phyloP scores from a whole-genome alignment of 768 basidiomycete species.

The Lanmaoa rubissima region DNA sequence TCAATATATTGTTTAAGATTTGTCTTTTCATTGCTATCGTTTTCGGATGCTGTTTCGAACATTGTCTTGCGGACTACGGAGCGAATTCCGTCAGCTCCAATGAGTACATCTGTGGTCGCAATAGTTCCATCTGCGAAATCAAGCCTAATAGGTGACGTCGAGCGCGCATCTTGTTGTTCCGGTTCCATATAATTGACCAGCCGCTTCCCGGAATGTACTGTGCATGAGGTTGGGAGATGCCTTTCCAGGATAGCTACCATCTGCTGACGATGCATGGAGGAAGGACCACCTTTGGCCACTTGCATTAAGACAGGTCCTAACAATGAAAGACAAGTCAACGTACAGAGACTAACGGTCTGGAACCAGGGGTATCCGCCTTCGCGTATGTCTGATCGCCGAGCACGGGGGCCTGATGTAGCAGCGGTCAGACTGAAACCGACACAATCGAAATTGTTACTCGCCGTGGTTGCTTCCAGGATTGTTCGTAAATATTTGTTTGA shows the following conservation, averaged over 20 bases:
- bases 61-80: slow-evolving; percentile 25
- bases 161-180: slow-evolving; percentile 22
- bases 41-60: slow-evolving; percentile 14
- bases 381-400: slow-evolving; percentile 29
- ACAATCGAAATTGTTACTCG: too few species aligned
- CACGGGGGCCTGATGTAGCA: neutral
- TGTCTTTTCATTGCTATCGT: neutral
- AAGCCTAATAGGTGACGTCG: slow-evolving; percentile 15
- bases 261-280: slow-evolving; percentile 22
- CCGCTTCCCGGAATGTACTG: slow-evolving; percentile 19
- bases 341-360: slow-evolving; percentile 23
- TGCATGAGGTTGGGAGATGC: slow-evolving; percentile 20
- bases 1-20: slow-evolving; percentile 17
- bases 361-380: slow-evolving; percentile 32
- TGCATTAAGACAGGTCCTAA: neutral
- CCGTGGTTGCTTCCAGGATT: neutral
- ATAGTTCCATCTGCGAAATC: slow-evolving; percentile 14
- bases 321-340: neutral
- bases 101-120: slow-evolving; percentile 38
- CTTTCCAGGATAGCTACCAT: slow-evolving; percentile 19
- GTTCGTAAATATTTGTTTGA: slow-evolving; percentile 1
- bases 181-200: slow-evolving; percentile 14
- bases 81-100: slow-evolving; percentile 48
- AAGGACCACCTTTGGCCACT: slow-evolving; percentile 2
- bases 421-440: neutral